Base-by-base conservation (phyloP, 1,139 yeast species). In the Suhomyces chickasaworum region DNA sequence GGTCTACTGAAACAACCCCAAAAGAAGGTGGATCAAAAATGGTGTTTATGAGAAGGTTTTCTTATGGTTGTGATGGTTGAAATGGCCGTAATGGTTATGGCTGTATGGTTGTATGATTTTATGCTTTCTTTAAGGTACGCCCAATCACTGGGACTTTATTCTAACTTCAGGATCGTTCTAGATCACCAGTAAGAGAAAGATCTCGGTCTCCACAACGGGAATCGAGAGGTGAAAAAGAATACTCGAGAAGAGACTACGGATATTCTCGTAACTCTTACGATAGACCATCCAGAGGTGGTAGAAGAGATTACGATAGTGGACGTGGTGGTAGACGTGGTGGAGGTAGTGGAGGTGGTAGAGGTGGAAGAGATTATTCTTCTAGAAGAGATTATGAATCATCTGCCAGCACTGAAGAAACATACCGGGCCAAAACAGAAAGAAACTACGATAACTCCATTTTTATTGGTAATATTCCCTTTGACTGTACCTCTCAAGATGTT, bases 381-480 rank as follows among this genome's bases (percentile, higher is more conserved):
- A 52, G 64, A 48, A 55, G 67, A 52, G 65, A 60, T 48, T 63
- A 55, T 47, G 51, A 49, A 34, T 52, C 57, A 38, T 54, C 58
- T 46, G 63, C 61, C 50, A 63, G 63, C 3, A 16, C 58, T 31
- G 71, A 65, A 38, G 73, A 63, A 21, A 61, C 62, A 27, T 68
- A 67, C 52, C 64, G 70, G 39, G 61, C 66, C 31, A 71, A 70
- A 48, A 69, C 77, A n/a, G 84, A 81, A 50, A 77, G 93, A 66
- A 82, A 84, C 63, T 84, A 83, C 60, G 80, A 77, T 46, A 84
- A 85, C 60, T 83, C 89, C 49, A 71, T 86, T 42, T 86, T 86
- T 61, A 77, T 86, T 41, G 91, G 93, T 6, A 86, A 86, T 60
- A 71, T 86, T 47, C 89, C 93, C 7, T 86, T 79, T 58, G 82